These are phyloP conservation scores for Dictyophora rubrovolvata DNA, from an alignment of 768 basidiomycete species.

Conservation along the genomic window DNA sequence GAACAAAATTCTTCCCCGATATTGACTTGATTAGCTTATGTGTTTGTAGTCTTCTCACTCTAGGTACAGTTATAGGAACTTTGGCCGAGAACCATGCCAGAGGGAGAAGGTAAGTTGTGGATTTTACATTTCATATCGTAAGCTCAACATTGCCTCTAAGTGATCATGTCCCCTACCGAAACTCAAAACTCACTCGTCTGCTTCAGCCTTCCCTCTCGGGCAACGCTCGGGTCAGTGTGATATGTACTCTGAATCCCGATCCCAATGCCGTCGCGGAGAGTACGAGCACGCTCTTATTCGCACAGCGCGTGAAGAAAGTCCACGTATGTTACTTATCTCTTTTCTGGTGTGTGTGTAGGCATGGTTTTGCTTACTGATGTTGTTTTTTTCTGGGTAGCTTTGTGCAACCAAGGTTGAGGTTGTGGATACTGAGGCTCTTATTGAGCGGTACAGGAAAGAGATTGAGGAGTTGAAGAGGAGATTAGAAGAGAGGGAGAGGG, in stretches of 20 bases:
- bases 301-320: constrained; percentile 84
- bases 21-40: neutral
- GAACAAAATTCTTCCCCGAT: constrained; percentile 1
- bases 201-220: constrained; percentile 92
- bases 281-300: constrained; percentile 83
- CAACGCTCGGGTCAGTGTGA: constrained; percentile 90
- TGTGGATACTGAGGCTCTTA: constrained; percentile 84
- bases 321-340: constrained; percentile 34
- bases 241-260: constrained; percentile 93
- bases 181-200: constrained; percentile 89
- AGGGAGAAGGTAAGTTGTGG: constrained; percentile 52
- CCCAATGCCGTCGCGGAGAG: constrained; percentile 69
- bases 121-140: neutral
- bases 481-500: constrained; percentile 59
- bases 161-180: constrained; percentile 90
- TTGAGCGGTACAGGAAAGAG: constrained; percentile 90
- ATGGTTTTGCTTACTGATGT: neutral
- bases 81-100: constrained; percentile 77
- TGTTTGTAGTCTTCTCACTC: constrained; percentile 63
- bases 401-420: constrained; percentile 90
- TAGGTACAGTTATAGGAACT: constrained; percentile 88
- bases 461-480: constrained; percentile 81
- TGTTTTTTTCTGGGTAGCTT: constrained; percentile 29
- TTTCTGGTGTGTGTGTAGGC: neutral
- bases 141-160: constrained; percentile 23